Evolutionary conservation across 2,329 filamentous ascomycete species (phyloP).

Genomic region (Leptographium wingfieldii): DNA sequence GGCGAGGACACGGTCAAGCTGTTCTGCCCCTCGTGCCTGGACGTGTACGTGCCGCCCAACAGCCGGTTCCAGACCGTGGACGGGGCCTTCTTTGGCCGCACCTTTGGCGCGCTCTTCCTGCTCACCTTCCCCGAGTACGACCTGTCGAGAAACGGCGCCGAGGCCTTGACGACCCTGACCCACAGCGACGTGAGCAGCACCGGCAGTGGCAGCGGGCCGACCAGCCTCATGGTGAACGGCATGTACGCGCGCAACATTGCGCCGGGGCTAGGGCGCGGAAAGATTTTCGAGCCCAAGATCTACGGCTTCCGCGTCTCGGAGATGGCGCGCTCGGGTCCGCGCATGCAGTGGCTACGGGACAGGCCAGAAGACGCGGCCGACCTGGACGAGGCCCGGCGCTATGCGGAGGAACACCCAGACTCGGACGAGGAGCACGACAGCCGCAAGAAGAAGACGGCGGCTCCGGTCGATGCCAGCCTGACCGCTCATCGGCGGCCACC

Average conservation of each 20-base stretch:
- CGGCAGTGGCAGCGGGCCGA: slow-evolving; percentile 5
- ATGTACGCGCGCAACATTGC: slow-evolving; percentile 78
- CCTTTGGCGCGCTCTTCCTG: slow-evolving; percentile 92
- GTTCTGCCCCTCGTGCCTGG: slow-evolving; percentile 91
- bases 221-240: slow-evolving; percentile 57
- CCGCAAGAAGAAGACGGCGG: slow-evolving; percentile 22
- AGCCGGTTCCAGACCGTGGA: slow-evolving; percentile 95
- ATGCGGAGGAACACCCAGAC: slow-evolving; percentile 39
- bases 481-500: slow-evolving; percentile 27
- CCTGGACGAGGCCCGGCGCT: slow-evolving; percentile 62
- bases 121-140: slow-evolving; percentile 98
- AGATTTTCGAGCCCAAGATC: slow-evolving; percentile 88
- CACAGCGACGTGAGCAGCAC: slow-evolving; percentile 5
- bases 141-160: slow-evolving; percentile 57
- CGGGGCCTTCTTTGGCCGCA: slow-evolving; percentile 95
- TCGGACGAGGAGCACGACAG: slow-evolving; percentile 43
- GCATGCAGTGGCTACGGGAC: slow-evolving; percentile 93
- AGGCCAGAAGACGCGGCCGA: slow-evolving; percentile 70
- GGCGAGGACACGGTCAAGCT: slow-evolving; percentile 97
- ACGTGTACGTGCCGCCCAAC: slow-evolving; percentile 95
- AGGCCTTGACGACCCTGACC: slow-evolving; percentile 33
- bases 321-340: slow-evolving; percentile 73
- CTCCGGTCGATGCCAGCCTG: slow-evolving; percentile 16
- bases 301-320: slow-evolving; percentile 95
- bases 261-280: slow-evolving; percentile 67